phyloP scores from a whole-genome alignment of 257 asterid genomes.

The Cruciata laevipes region DNA sequence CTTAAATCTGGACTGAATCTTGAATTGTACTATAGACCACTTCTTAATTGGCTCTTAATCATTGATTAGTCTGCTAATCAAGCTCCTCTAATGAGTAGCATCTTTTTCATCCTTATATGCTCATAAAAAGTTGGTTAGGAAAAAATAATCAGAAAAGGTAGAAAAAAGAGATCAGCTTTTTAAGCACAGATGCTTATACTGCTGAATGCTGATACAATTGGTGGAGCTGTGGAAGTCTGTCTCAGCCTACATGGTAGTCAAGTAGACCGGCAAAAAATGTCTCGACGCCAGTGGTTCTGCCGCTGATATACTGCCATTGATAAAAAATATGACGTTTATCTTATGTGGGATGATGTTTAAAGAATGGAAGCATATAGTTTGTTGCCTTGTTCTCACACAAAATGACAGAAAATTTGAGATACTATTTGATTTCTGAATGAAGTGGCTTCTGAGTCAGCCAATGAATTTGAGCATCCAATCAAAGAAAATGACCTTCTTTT shows the following conservation, averaged over 20 bases:
- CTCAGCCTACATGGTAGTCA: conserved; percentile 13
- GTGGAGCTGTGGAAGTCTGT: conserved; percentile 30
- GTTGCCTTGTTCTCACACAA: neutral
- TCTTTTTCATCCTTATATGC: conserved; percentile 13
- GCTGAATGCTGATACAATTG: conserved; percentile 16
- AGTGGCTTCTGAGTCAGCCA: conserved; percentile 38
- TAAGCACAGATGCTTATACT: neutral
- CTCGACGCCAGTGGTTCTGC: neutral
- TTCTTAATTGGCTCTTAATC: conserved; percentile 21
- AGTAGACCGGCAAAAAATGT: neutral
- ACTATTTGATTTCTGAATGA: neutral
- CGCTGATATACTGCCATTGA: neutral
- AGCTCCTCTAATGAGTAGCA: conserved; percentile 16
- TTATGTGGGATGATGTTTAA: too few species aligned
- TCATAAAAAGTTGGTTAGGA: conserved; percentile 16
- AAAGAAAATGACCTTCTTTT: neutral
- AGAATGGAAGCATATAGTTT: too few species aligned
- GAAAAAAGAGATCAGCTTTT: neutral
- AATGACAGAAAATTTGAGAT: neutral
- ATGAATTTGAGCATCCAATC: conserved; percentile 22
- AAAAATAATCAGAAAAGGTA: conserved; percentile 16
- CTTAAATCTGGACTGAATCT: conserved; percentile 35
- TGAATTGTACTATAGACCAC: conserved; percentile 15
- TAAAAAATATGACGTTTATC: too few species aligned
- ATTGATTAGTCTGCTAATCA: conserved; percentile 9